A percentile compares a stretch with the other conserved stretches of the same genome.
phyloP scores from a whole-genome alignment of 108 stramenopile species.

The Cyclotella kingstonii region DNA sequence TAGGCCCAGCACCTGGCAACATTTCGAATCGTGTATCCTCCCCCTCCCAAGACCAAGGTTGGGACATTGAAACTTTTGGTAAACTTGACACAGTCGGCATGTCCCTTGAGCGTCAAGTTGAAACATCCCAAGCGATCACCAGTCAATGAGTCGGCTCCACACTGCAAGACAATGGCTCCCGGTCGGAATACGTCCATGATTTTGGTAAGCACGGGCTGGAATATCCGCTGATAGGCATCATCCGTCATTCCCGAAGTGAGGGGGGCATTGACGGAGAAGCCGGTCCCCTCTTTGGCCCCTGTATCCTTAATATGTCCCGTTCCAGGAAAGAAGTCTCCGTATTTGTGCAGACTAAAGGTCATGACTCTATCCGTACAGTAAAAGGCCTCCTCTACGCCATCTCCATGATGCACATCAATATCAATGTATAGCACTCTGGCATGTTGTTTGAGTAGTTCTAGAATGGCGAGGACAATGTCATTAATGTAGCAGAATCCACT shows the following conservation, averaged over 20 bases:
- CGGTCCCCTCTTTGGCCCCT: constrained; percentile 94
- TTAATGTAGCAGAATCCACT: constrained; percentile 98
- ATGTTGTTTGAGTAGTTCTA: constrained; percentile 98
- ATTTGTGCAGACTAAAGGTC: constrained; percentile 99
- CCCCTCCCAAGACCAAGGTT: constrained; percentile 95
- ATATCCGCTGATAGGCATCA: constrained; percentile 83
- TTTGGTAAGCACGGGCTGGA: constrained; percentile 94
- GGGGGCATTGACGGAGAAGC: constrained; percentile 96
- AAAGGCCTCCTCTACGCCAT: constrained; percentile 99
- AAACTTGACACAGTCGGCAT: constrained; percentile 88
- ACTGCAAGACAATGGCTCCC: constrained; percentile 97
- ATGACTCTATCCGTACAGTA: constrained; percentile 99
- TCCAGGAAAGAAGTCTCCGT: constrained; percentile 99
- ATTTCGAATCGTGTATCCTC: constrained; percentile 99
- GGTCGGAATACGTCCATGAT: constrained; percentile 97
- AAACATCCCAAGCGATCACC: constrained; percentile 99
- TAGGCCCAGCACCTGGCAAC: constrained; percentile 97
- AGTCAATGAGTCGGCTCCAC: constrained; percentile 98
- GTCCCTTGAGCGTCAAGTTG: constrained; percentile 95
- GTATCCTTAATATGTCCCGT: constrained; percentile 96
- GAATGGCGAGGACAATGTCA: constrained; percentile 98
- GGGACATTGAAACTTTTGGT: constrained; percentile 93
- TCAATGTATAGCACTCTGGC: constrained; percentile 99
- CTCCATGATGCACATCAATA: constrained; percentile 99
- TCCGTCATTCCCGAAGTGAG: constrained; percentile 97